Conservation (phyloP, 108 stramenopile genomes). For the Fragilaria radians region DNA sequence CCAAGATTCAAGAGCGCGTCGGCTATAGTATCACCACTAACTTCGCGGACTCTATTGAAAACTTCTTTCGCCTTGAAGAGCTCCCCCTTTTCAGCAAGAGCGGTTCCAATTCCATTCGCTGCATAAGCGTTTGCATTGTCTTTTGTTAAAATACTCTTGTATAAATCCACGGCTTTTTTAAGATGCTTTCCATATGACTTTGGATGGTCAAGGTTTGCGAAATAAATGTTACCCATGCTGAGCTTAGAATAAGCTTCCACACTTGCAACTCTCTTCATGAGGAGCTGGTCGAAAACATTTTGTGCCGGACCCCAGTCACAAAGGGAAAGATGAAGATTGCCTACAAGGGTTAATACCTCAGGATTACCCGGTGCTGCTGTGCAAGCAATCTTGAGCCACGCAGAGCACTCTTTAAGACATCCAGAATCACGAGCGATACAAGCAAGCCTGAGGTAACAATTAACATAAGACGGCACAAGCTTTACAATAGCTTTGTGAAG, state of each 20-base stretch:
- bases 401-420: constrained; percentile 74
- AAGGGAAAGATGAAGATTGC: constrained; percentile 80
- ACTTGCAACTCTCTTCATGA: constrained; percentile 66
- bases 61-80: constrained; percentile 80
- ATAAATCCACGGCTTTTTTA: constrained; percentile 71
- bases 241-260: constrained; percentile 82
- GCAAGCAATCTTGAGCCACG: constrained; percentile 82
- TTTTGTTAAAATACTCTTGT: constrained; percentile 62
- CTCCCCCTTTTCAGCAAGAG: constrained; percentile 84
- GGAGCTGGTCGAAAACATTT: constrained; percentile 72
- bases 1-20: constrained; percentile 80
- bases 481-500: constrained; percentile 85
- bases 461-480: constrained; percentile 77
- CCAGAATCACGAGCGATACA: constrained; percentile 86
- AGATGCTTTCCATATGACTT: constrained; percentile 70
- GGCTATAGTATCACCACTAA: constrained; percentile 73
- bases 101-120: constrained; percentile 80
- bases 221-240: constrained; percentile 84
- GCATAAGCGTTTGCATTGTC: constrained; percentile 88
- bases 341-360: constrained; percentile 83
- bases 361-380: constrained; percentile 76
- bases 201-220: constrained; percentile 63
- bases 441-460: constrained; percentile 76
- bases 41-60: constrained; percentile 82
- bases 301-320: constrained; percentile 84